Evolutionary conservation across 2,329 filamentous ascomycete species (phyloP).

Genomic region (Curvularia hawaiiensis): DNA sequence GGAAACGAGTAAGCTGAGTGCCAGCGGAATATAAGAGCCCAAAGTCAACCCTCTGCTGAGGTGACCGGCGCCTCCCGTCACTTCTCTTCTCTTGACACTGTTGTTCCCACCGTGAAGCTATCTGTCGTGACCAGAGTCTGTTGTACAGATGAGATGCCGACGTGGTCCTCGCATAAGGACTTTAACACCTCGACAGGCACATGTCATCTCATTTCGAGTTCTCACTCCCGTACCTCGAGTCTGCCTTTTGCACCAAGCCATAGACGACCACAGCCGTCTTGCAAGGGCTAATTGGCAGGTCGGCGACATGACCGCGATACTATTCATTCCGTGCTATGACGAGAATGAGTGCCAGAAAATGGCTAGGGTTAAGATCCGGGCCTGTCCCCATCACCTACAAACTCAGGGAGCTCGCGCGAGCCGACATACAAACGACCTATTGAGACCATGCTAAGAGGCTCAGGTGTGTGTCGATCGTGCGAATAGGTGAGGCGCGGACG

Average conservation of each 20-base stretch:
- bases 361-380: constrained; percentile 99
- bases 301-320: constrained; percentile 64
- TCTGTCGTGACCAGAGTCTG: constrained; percentile 68
- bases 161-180: constrained; percentile 76
- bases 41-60: constrained; percentile 56
- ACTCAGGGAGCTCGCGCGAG: constrained; percentile 39
- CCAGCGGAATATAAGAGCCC: constrained; percentile 51
- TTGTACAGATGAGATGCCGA: constrained; percentile 75
- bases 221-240: constrained; percentile 52
- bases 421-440: constrained; percentile 51
- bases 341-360: constrained; percentile 65
- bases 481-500: constrained; percentile 47
- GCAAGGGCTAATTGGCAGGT: constrained; percentile 64
- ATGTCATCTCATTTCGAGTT: constrained; percentile 65
- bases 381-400: constrained; percentile 62
- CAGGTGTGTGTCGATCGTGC: constrained; percentile 58
- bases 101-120: constrained; percentile 56
- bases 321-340: constrained; percentile 53
- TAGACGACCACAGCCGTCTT: constrained; percentile 20
- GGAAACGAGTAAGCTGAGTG: constrained; percentile 15
- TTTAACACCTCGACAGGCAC: constrained; percentile 74
- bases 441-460: constrained; percentile 64
- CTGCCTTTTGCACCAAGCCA: constrained; percentile 46
- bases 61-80: constrained; percentile 57
- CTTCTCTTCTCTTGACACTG: constrained; percentile 53